Base-by-base conservation (phyloP, 2,329 filamentous ascomycete genomes). In the Sarocladium kiliense region DNA sequence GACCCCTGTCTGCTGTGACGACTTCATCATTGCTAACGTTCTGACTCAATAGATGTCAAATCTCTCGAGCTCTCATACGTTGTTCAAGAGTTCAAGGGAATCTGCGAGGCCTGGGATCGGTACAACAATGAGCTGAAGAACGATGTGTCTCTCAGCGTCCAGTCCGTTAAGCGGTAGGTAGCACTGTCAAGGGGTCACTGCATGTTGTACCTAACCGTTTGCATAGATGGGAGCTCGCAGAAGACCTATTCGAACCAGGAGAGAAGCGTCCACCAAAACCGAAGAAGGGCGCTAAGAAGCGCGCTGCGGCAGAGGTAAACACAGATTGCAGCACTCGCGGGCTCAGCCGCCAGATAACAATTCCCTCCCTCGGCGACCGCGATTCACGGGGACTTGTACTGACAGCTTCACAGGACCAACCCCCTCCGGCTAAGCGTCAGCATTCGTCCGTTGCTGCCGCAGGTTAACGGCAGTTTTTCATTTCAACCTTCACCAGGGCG, bases 131-230 rank as follows among this genome's bases (percentile, higher is more conserved):
- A 88, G n/a, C 73, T 89, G 53, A 90, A 91, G 53, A 60, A 66
- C 18, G 54, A 66, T 12, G 70, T 73, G 45, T 89, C 86, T 41
- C 75, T 99, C 53, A 85, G 86, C 54, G 85, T 97, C 54, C 87
- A 91, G 58, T 87, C 96, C 66, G 86, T 91, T 51, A 87, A 90
- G 71, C 95, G 88, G 92, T 96, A 78, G 74, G 86, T 74, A n/a
- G n/a, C n/a, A n/a, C n/a, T n/a, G n/a, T n/a, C n/a, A n/a, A n/a
- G n/a, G n/a, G n/a, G n/a, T n/a, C n/a, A 39, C 23, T 16, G 36
- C 34, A 32, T 21, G 2, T 26, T 9, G 14, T 26, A 27, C 14
- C 53, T 55, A 16, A 55, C 19, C 4, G 16, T 44, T 41, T 19
- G 7, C 16, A 27, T 26, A 39, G 26, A 97, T 92, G 71, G 89